Evolutionary conservation across 208 protist genomes (phyloP).

Genomic region (Crithidia mellificae): DNA sequence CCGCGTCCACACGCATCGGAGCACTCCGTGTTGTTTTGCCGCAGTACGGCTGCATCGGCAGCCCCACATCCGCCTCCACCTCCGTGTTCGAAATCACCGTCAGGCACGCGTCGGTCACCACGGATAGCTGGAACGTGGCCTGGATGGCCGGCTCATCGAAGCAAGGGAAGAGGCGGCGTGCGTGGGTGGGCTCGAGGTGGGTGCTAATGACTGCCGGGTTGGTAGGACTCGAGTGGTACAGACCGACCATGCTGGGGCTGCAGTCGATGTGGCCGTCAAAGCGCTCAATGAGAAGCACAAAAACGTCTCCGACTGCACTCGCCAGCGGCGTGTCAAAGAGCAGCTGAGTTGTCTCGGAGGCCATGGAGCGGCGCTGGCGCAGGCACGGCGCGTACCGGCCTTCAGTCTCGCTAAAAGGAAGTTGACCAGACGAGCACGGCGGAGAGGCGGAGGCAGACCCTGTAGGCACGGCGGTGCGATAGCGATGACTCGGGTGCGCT

Average conservation of each 20-base stretch:
- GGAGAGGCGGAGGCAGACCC: too few relatives aligned
- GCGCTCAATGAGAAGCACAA: conserved; percentile 37
- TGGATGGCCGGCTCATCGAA: conserved; percentile 72
- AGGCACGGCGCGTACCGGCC: conserved; percentile 25
- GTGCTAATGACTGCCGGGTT: conserved; percentile 54
- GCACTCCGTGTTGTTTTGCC: not conserved
- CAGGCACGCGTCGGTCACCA: conserved; percentile 34
- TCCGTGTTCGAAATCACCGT: conserved; percentile 58
- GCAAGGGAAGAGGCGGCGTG: conserved; percentile 64
- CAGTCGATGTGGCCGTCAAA: conserved; percentile 48
- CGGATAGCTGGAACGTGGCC: conserved; percentile 57
- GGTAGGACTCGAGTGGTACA: conserved; percentile 42
- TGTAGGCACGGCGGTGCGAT: not conserved
- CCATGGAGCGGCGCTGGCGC: not conserved
- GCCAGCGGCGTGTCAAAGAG: conserved; percentile 38
- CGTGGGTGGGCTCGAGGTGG: conserved; percentile 66
- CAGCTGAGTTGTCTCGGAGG: conserved; percentile 47
- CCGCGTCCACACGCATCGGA: not conserved
- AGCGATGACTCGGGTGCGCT: conserved; percentile 13
- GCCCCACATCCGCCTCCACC: conserved; percentile 34
- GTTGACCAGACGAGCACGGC: too few relatives aligned
- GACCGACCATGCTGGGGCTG: conserved; percentile 20
- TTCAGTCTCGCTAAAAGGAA: not conserved
- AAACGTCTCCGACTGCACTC: conserved; percentile 34
- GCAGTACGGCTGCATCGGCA: conserved; percentile 20